A percentile compares a stretch with the other conserved stretches of the same genome.
phyloP scores from a whole-genome alignment of 2,329 filamentous ascomycete genomes.

The Magnaporthiopsis rhizophila region DNA sequence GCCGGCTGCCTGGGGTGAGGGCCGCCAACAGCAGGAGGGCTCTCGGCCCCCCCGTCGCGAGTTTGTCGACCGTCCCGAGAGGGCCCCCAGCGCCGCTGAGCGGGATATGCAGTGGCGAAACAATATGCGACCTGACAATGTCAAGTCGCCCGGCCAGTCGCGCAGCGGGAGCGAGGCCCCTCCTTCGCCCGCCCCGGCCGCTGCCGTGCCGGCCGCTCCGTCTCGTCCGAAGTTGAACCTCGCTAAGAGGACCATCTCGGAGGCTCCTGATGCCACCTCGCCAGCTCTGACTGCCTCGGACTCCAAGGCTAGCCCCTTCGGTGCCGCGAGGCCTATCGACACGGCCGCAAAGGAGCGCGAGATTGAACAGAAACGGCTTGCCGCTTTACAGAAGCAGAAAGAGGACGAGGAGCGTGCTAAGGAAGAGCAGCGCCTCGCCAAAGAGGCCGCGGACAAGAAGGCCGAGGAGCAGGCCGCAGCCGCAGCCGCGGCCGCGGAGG shows the following conservation, averaged over 20 bases:
- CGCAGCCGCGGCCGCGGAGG: conserved; percentile 23
- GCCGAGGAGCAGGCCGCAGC: conserved; percentile 27
- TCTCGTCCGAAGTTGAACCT: conserved; percentile 79
- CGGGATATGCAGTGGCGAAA: conserved; percentile 88
- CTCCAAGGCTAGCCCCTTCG: conserved; percentile 86
- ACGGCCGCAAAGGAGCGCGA: conserved; percentile 82
- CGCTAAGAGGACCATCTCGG: conserved; percentile 82
- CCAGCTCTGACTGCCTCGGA: conserved; percentile 46
- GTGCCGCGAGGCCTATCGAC: conserved; percentile 88
- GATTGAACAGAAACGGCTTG: conserved; percentile 78
- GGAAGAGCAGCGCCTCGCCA: conserved; percentile 60
- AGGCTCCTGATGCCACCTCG: conserved; percentile 45
- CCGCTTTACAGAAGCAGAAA: conserved; percentile 70
- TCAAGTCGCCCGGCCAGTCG: conserved; percentile 56
- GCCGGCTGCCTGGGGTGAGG: conserved; percentile 70
- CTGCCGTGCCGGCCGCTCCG: conserved; percentile 37
- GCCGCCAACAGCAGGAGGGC: conserved; percentile 55
- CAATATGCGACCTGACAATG: conserved; percentile 78
- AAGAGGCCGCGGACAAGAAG: conserved; percentile 44
- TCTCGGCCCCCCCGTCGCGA: conserved; percentile 74
- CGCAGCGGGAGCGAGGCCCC: conserved; percentile 70
- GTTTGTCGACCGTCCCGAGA: conserved; percentile 64
- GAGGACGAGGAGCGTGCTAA: conserved; percentile 82
- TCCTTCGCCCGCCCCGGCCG: conserved; percentile 55
- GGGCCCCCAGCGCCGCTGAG: conserved; percentile 78